Percentiles rank a stretch among this genome's conserved stretches.
These are phyloP conservation scores for Syncephalastrum contaminatum DNA, from an alignment of 371 early-diverging fungal genomes.

Conservation along the genomic window DNA sequence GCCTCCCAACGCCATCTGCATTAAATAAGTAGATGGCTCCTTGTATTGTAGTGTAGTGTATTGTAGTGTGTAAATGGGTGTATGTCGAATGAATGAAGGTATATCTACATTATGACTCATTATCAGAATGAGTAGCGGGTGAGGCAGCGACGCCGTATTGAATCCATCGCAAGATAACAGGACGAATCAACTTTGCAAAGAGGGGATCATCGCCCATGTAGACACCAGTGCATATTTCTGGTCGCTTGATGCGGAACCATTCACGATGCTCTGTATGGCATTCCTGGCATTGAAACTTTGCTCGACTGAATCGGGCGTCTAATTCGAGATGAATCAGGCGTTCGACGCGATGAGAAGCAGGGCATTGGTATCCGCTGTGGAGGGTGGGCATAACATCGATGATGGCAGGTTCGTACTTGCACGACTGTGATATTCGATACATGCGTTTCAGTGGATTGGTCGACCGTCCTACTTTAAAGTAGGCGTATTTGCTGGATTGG, in stretches of 20 bases:
- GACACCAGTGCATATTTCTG: constrained; percentile 1
- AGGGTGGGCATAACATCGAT: constrained; percentile 47
- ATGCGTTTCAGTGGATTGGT: constrained; percentile 50
- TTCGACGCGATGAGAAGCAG: constrained; percentile 50
- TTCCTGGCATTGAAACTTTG: constrained; percentile 30
- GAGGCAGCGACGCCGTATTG: constrained; percentile 32
- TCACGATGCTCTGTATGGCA: constrained; percentile 49
- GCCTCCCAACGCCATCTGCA: constrained; percentile 44
- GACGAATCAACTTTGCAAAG: constrained; percentile 21
- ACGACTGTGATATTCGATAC: constrained; percentile 46
- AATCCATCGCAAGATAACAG: constrained; percentile 34
- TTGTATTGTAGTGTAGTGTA: neutral
- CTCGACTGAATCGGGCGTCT: constrained; percentile 17
- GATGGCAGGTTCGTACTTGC: constrained; percentile 44
- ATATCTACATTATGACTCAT: no score
- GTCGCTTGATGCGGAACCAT: constrained; percentile 37
- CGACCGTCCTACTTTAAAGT: constrained; percentile 58
- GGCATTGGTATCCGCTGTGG: constrained; percentile 26
- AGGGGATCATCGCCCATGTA: constrained; percentile 29
- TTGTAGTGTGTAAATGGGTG: no score
- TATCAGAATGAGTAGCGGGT: neutral
- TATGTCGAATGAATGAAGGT: no score
- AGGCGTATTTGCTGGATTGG: constrained; percentile 31
- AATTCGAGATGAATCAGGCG: constrained; percentile 58
- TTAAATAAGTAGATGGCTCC: constrained; percentile 25